Percentiles rank a stretch among this genome's conserved stretches.
These are phyloP conservation scores for Mollisiaceae sp. DNA, from an alignment of 2,329 filamentous ascomycete species.

Conservation along the genomic window DNA sequence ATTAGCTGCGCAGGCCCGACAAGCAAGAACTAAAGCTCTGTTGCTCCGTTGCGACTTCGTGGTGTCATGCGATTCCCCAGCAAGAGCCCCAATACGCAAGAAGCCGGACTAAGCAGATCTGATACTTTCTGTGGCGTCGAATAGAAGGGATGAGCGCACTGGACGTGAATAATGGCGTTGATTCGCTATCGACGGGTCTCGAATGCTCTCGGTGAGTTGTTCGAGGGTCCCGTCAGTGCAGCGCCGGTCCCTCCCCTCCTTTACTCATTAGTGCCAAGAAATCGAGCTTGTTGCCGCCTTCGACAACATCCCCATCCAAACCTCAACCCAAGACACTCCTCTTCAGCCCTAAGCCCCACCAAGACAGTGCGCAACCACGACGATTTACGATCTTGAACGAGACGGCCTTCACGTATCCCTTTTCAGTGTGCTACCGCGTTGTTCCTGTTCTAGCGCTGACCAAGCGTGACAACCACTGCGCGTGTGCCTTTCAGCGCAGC, in stretches of 20 bases:
- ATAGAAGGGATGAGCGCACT: background rate
- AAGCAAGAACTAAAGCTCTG: background rate
- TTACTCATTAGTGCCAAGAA: background rate
- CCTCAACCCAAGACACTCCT: slow-evolving; percentile 10
- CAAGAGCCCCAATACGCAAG: background rate
- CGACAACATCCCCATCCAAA: slow-evolving; percentile 8
- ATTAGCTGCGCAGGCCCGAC: background rate
- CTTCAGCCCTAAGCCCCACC: slow-evolving; percentile 27
- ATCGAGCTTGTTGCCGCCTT: slow-evolving; percentile 5
- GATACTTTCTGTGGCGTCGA: background rate
- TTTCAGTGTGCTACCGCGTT: background rate
- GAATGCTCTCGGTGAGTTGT: slow-evolving; percentile 1
- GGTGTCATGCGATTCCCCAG: slow-evolving; percentile 2
- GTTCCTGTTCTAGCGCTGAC: slow-evolving; percentile 25
- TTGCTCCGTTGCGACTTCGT: background rate
- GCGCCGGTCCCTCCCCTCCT: background rate
- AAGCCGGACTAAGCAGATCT: background rate
- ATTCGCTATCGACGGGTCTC: background rate
- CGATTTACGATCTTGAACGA: slow-evolving; percentile 6
- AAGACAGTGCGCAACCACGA: slow-evolving; percentile 12
- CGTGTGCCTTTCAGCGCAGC: slow-evolving; percentile 21
- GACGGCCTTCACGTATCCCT: background rate
- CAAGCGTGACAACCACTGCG: slow-evolving; percentile 23
- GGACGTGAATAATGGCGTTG: background rate
- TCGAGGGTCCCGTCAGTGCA: background rate